Base-by-base conservation (phyloP, 148 eudicot species). In the Amaranthus hypochondriacus region DNA sequence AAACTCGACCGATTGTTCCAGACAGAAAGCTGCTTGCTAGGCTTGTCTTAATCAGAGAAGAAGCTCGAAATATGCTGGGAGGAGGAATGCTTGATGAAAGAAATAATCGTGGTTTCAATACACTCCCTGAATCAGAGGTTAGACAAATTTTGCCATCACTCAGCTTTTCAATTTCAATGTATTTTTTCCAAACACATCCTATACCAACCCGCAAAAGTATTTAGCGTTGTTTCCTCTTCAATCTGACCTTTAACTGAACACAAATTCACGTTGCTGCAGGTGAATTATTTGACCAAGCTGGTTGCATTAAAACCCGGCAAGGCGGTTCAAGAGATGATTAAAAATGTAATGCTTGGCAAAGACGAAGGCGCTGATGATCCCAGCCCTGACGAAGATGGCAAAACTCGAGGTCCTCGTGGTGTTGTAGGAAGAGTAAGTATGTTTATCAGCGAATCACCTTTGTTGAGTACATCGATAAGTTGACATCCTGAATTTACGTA, bases 31-130 rank as follows among this genome's bases (percentile, higher is more conserved):
- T 95, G 68, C 90, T 95, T 71, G 93, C 98, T 53, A 90, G 98
- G 81, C 96, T 95, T 57, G 98, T 95, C 82, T 83, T 92, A 74
- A 88, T 92, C 79, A 87, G 97, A 92, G 98, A 95, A 81, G 98
- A 95, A 85, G 98, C 98, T 78, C 84, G 98, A 66, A 90, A 86
- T 83, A 92, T 95, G 98, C 81, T 92, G 93, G 98, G 98, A 72
- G 97, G 98, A 77, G 97, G 98, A 76, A 87, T 95, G 68, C 85
- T 92, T 63, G 97, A 95, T 73, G 98, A 95, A 81, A 88, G 98
- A 88, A 92, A 95, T 84, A 89, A 87, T 65, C 95, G 93, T 69
- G 98, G 98, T 78, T 84, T 95, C 62, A 87, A 47, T 76, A 92
- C 90, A 0, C 96, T 95, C 57, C 98, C 98, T 77, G 88, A 92